These are phyloP conservation scores for Melaleuca alternifolia DNA, from an alignment of 345 rosid genomes.

Conservation along the genomic window DNA sequence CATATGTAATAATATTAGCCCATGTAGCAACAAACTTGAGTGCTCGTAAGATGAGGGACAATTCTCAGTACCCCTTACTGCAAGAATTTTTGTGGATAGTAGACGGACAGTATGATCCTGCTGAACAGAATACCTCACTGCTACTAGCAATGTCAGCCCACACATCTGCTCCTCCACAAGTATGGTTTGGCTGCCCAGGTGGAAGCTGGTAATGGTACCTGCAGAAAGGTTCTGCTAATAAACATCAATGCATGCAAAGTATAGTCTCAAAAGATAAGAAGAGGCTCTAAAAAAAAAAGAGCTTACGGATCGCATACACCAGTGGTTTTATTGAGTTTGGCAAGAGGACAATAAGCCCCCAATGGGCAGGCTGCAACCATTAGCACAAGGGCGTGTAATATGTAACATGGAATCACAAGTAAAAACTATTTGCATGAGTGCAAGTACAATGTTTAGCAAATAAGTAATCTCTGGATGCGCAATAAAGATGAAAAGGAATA, in stretches of 20 bases:
- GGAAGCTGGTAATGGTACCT: constrained; percentile 90
- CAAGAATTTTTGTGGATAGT: constrained; percentile 70
- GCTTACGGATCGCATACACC: constrained; percentile 97
- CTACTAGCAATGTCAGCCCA: constrained; percentile 87
- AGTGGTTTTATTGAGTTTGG: constrained; percentile 56
- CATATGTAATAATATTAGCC: not conserved
- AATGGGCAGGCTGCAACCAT: constrained; percentile 77
- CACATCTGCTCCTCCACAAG: constrained; percentile 89
- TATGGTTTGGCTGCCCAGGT: constrained; percentile 61
- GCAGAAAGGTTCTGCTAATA: constrained; percentile 39
- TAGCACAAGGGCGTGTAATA: not conserved
- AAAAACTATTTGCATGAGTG: not conserved
- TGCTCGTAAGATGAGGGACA: constrained; percentile 17
- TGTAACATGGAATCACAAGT: not conserved
- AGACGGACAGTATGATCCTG: constrained; percentile 90
- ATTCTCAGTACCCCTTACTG: constrained; percentile 60
- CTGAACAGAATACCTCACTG: constrained; percentile 75
- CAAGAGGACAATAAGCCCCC: constrained; percentile 83
- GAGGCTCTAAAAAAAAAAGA: constrained; percentile 2
- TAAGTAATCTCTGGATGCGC: not conserved
- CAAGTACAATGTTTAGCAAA: not conserved
- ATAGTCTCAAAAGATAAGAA: not conserved
- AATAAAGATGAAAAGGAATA: not conserved
- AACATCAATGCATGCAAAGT: constrained; percentile 21
- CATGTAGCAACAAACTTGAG: not conserved